Percentiles rank a stretch among this genome's conserved stretches.
Conservation (phyloP, 345 rosid genomes). For the Salix exigua region DNA sequence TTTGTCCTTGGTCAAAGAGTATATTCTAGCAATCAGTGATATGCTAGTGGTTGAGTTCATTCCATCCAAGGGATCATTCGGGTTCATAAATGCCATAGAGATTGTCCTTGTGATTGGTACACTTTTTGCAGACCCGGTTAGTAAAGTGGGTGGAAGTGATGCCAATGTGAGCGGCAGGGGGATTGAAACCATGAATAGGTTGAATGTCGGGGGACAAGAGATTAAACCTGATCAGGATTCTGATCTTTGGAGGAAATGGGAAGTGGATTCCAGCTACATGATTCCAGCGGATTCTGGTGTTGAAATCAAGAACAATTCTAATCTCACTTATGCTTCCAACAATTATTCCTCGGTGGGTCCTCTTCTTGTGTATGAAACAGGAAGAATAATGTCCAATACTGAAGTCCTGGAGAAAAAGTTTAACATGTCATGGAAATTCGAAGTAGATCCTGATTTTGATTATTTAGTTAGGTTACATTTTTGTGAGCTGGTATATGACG, state of each 20-base stretch:
- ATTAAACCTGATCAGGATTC: constrained; percentile 53
- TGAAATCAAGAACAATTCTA: constrained; percentile 48
- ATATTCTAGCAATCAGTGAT: constrained; percentile 34
- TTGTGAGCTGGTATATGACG: constrained; percentile 70
- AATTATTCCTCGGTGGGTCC: constrained; percentile 63
- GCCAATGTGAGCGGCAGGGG: constrained; percentile 49
- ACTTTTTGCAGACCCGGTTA: constrained; percentile 45
- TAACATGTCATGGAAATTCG: constrained; percentile 89
- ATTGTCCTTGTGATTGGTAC: constrained; percentile 38
- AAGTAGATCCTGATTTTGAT: constrained; percentile 79
- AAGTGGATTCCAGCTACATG: constrained; percentile 76
- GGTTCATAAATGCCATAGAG: constrained; percentile 85
- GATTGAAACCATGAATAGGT: constrained; percentile 66
- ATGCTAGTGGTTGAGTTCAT: constrained; percentile 42
- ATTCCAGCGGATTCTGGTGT: constrained; percentile 71
- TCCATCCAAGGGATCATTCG: constrained; percentile 64
- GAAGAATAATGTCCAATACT: constrained; percentile 69
- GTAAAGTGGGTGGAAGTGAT: constrained; percentile 64
- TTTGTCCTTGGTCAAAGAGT: constrained; percentile 45
- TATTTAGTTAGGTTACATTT: constrained; percentile 79
- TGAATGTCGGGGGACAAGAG: constrained; percentile 83
- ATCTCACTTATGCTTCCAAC: constrained; percentile 53
- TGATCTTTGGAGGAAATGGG: constrained; percentile 74
- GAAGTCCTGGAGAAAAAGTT: constrained; percentile 77
- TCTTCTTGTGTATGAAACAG: constrained; percentile 75